Conservation (phyloP, 306 rosid species). For the Citrullus colocynthis region DNA sequence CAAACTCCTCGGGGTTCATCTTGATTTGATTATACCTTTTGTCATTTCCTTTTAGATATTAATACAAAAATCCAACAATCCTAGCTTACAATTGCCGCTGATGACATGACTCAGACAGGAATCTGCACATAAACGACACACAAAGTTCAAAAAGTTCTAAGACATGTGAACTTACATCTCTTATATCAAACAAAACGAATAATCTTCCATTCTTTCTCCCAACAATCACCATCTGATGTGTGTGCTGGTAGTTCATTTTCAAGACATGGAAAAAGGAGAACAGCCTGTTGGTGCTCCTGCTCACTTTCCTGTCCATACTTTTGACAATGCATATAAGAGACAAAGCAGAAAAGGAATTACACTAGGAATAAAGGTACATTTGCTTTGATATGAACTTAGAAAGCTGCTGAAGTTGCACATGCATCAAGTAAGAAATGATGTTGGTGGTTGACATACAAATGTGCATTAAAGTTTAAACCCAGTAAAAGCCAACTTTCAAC, state of each 20-base stretch:
- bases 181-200: background rate
- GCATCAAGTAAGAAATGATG: background rate
- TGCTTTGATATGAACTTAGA: background rate
- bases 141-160: background rate
- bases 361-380: background rate
- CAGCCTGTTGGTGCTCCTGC: background rate
- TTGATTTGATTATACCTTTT: background rate
- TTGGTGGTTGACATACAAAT: background rate
- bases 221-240: slow-evolving; percentile 2
- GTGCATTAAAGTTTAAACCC: background rate
- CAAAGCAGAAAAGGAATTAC: background rate
- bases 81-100: background rate
- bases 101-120: background rate
- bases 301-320: background rate
- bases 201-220: background rate
- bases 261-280: background rate
- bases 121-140: background rate
- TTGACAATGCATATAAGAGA: background rate
- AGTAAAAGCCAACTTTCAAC: background rate
- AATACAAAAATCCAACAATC: background rate
- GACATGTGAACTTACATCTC: background rate
- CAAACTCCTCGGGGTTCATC: background rate
- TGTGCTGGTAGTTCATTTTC: slow-evolving; percentile 1
- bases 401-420: background rate
- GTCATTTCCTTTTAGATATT: background rate